Base-by-base conservation (phyloP, 106 monocot genomes). In the Phalaenopsis aphrodite region DNA sequence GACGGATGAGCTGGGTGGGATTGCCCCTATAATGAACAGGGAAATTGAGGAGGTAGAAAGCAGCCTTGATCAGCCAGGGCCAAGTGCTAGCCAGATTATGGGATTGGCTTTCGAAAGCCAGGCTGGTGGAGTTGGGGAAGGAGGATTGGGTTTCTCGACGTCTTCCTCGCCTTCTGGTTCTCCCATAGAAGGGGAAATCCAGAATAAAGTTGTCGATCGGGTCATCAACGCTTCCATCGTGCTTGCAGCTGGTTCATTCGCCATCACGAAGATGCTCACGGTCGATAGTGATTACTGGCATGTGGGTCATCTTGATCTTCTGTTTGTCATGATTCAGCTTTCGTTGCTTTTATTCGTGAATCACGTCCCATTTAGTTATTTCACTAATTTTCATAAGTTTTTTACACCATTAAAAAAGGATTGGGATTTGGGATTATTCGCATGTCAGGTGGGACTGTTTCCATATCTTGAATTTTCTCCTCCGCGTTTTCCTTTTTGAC, bases 221-320 rank as follows among this genome's bases (percentile, higher is more conserved):
- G 83, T 78, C 36, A 90, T 96, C 83, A 96, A 96, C 83, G 88
- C 96, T 2, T 73, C 91, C 41, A 88, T 96, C 43, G 96, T 94
- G 69, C 92, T 96, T 24, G 90, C 90, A 8, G 94, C 94, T 6
- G 92, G 96, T 18, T 86, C 92, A 73, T 94, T 88, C 68, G 92
- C 92, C 75, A 83, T 96, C 80, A 94, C 92, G 45, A 96, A 92
- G 81, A 81, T 92, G 71, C 91, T 96, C 82, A 96, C 96, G 64
- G 83, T 96, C 81, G 96, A 96, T 78, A 86, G 84, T 1, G 94
- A 96, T 73, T 96, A 92, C 78, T 96, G 96, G 96, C 96, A 96
- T 81, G 96, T 96, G 49, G 24, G 91, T 77, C 7, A 38, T 65
- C 48, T 71, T 71, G 4, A 38, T 71, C 71, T 71, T 71, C 2